Percentiles rank a stretch among this genome's conserved stretches.
Conservation (phyloP, 1,139 yeast genomes). For the Wickerhamomyces sp. region DNA sequence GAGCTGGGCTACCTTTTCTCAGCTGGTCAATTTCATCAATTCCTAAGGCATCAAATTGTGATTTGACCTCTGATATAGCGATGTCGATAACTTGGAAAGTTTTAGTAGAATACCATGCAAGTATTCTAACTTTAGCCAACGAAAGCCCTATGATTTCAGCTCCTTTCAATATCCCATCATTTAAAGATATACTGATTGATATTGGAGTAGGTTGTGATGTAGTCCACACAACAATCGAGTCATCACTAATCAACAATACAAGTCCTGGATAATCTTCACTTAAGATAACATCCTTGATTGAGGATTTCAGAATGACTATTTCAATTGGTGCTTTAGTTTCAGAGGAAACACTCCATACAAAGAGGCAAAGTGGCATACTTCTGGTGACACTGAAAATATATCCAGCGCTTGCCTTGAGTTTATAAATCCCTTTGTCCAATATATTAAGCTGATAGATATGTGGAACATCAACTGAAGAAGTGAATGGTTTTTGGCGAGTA, state of each 20-base stretch:
- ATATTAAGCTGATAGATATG: constrained; percentile 4
- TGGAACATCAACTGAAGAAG: constrained; percentile 5
- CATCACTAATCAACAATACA: constrained; percentile 8
- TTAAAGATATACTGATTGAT: not conserved
- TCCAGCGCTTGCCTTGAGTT: not conserved
- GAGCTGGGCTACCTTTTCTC: constrained; percentile 16
- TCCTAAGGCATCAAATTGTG: constrained; percentile 11
- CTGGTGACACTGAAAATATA: constrained; percentile 4
- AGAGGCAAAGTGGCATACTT: constrained; percentile 14
- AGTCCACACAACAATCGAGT: constrained; percentile 11
- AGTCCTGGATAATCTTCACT: constrained; percentile 1
- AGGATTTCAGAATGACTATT: constrained; percentile 7
- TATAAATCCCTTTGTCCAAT: constrained; percentile 4
- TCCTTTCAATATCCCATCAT: constrained; percentile 5
- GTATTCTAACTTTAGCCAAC: constrained; percentile 3
- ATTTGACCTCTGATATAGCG: not conserved
- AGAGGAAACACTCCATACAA: constrained; percentile 10
- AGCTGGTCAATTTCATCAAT: constrained; percentile 11
- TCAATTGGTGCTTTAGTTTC: constrained; percentile 3
- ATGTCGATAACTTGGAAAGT: constrained; percentile 5
- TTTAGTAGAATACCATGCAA: constrained; percentile 8
- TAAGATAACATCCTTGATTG: constrained; percentile 8
- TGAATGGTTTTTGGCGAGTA: constrained; percentile 1
- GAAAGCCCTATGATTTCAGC: constrained; percentile 7
- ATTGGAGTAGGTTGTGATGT: constrained; percentile 1